Percentiles rank a stretch among this genome's conserved stretches.
phyloP scores from a whole-genome alignment of 345 rosid genomes.

The Salix brachista region DNA sequence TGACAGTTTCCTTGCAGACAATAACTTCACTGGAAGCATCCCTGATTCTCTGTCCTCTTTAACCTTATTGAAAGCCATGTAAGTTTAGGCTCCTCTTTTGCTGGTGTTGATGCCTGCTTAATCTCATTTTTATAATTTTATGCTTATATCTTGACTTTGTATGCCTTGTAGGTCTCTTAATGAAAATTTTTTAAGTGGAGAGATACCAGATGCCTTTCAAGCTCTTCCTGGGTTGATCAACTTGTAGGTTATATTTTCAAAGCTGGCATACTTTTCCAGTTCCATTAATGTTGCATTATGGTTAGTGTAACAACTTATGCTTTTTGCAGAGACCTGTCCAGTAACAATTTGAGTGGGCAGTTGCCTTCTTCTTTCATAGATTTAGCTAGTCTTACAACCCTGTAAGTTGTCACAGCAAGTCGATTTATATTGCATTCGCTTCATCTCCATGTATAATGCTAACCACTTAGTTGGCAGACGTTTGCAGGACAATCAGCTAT shows the following conservation, averaged over 20 bases:
- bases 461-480: constrained; percentile 53
- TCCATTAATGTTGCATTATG: neutral
- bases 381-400: constrained; percentile 58
- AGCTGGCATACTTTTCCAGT: neutral
- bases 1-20: constrained; percentile 90
- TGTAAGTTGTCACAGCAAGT: constrained; percentile 44
- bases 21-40: constrained; percentile 86
- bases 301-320: constrained; percentile 19
- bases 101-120: constrained; percentile 13
- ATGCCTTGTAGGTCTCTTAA: constrained; percentile 73
- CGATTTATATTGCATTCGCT: neutral
- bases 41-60: constrained; percentile 72
- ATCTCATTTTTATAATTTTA: neutral
- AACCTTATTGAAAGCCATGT: constrained; percentile 64
- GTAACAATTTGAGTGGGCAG: constrained; percentile 74
- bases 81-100: constrained; percentile 18
- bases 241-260: constrained; percentile 53
- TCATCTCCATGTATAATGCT: constrained; percentile 18
- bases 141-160: constrained; percentile 5
- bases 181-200: constrained; percentile 71
- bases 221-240: constrained; percentile 64
- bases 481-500: constrained; percentile 81
- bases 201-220: constrained; percentile 78
- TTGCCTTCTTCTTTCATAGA: constrained; percentile 74
- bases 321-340: constrained; percentile 71